phyloP scores from a whole-genome alignment of 306 rosid genomes.

The Coriaria nepalensis region DNA sequence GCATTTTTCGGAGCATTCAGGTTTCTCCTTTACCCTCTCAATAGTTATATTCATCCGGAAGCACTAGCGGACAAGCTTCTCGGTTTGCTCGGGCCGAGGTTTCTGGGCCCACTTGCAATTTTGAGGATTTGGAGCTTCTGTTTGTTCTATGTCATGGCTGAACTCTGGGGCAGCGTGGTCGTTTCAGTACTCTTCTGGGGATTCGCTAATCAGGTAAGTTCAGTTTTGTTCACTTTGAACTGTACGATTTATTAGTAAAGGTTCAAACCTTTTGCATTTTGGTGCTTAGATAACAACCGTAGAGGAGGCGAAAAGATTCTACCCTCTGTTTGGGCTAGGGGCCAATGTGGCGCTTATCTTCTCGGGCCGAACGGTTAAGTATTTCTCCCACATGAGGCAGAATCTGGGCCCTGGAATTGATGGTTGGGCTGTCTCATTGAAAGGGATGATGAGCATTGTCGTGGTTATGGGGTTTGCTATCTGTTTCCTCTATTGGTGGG shows the following conservation, averaged over 20 bases:
- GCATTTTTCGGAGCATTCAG: conserved; percentile 94
- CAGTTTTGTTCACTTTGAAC: not conserved
- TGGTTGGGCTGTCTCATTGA: conserved; percentile 90
- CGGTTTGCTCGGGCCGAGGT: conserved; percentile 63
- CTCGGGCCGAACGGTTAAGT: conserved; percentile 88
- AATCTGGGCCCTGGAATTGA: conserved; percentile 87
- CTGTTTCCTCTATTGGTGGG: conserved; percentile 89
- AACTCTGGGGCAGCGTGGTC: conserved; percentile 96
- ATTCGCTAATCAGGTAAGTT: conserved; percentile 82
- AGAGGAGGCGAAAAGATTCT: conserved; percentile 84
- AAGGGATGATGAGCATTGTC: conserved; percentile 90
- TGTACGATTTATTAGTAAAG: not conserved
- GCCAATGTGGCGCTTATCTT: conserved; percentile 84
- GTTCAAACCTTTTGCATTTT: conserved; percentile 6
- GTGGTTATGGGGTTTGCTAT: conserved; percentile 59
- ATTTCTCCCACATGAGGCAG: conserved; percentile 71
- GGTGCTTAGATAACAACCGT: conserved; percentile 65
- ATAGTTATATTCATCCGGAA: conserved; percentile 64
- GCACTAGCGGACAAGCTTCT: conserved; percentile 82
- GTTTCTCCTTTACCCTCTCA: conserved; percentile 73
- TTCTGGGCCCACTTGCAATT: conserved; percentile 85
- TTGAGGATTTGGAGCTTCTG: conserved; percentile 94
- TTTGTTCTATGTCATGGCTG: conserved; percentile 98
- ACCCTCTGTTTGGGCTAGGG: conserved; percentile 88
- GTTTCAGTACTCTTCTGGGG: conserved; percentile 95